Percentiles rank a stretch among this genome's conserved stretches.
phyloP scores from a whole-genome alignment of 163 green algal genomes.

The Chlorella variabilis region DNA sequence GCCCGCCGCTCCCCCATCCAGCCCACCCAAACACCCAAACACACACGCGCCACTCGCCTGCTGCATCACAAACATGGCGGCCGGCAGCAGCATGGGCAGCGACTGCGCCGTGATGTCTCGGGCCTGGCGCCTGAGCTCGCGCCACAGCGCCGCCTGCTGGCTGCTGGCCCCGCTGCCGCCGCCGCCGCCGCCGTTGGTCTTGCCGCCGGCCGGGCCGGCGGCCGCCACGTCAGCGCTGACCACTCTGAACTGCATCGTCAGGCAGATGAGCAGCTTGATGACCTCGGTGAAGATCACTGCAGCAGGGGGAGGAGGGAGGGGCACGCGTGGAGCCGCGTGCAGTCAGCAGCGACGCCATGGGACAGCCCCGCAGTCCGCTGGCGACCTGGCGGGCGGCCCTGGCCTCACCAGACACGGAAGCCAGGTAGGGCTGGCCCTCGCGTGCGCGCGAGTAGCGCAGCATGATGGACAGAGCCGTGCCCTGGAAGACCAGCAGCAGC shows the following conservation, averaged over 20 bases:
- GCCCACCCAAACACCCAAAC: no score
- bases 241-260: slow-evolving; percentile 41
- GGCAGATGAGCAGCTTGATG: slow-evolving; percentile 68
- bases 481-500: slow-evolving; percentile 62
- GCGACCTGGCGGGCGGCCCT: no score
- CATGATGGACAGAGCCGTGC: slow-evolving; percentile 54
- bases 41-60: slow-evolving; percentile 50
- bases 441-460: slow-evolving; percentile 56
- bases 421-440: slow-evolving; percentile 56
- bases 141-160: not conserved
- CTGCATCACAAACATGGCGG: slow-evolving; percentile 72
- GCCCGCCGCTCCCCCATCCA: no score
- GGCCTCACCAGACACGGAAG: slow-evolving; percentile 50
- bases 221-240: slow-evolving; percentile 11
- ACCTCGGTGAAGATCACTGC: slow-evolving; percentile 67
- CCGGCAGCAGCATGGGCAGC: slow-evolving; percentile 67
- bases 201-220: not conserved
- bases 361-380: no score
- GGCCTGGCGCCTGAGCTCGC: slow-evolving; percentile 1
- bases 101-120: slow-evolving; percentile 13
- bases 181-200: not conserved
- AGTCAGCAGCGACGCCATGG: not conserved
- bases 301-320: not conserved
- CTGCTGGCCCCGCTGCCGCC: not conserved
- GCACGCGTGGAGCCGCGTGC: not conserved